phyloP scores from a whole-genome alignment of 768 basidiomycete species.

The Podaxis carcinomalis region DNA sequence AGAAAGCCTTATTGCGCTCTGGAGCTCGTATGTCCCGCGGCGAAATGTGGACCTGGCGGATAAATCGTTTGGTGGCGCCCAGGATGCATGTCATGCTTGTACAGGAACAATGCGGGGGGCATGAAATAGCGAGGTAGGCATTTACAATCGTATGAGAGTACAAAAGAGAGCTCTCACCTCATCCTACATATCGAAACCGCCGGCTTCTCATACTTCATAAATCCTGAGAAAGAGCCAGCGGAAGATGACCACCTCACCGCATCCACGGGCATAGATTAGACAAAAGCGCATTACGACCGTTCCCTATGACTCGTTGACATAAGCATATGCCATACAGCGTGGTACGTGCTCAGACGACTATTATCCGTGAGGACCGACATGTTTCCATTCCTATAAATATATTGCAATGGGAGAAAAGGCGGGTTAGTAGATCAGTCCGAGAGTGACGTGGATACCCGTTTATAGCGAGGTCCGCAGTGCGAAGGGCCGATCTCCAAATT shows the following conservation, averaged over 20 bases:
- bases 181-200: not conserved
- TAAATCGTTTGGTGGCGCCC: not conserved
- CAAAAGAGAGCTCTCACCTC: not conserved
- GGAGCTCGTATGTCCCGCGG: not conserved
- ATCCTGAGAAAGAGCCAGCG: not conserved
- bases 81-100: no score
- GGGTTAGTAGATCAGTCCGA: not conserved
- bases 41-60: not conserved
- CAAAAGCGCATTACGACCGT: not conserved
- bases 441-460: not conserved
- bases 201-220: constrained; percentile 1
- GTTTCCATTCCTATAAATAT: not conserved
- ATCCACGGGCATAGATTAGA: not conserved
- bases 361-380: constrained; percentile 1
- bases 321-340: not conserved
- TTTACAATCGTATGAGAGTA: not conserved
- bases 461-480: not conserved
- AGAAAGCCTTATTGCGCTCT: not conserved
- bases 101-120: not conserved
- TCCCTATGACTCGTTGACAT: not conserved
- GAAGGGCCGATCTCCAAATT: not conserved
- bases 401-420: not conserved
- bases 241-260: no score
- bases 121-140: not conserved
- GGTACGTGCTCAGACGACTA: not conserved